Evolutionary conservation across 257 asterid genomes (phyloP), one percentile per base, ranked within the genome.

Genomic region (Nemophila menziesii): DNA sequence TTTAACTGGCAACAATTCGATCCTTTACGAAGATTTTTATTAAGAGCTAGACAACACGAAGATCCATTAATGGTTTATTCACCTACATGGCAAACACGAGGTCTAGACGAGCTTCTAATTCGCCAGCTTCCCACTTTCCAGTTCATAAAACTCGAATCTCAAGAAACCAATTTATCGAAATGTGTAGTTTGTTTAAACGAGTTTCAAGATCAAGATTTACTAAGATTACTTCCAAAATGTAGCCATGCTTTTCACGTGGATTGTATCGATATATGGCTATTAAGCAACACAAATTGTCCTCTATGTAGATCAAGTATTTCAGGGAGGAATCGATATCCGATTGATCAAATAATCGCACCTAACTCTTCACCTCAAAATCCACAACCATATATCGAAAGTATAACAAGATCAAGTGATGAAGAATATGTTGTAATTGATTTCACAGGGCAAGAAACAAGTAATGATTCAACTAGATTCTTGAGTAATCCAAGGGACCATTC

Each of bases 181-280:
- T 86, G 94, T 39, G 94, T 73, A 33, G 94, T 81, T 0, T 86
- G 96, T 41, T 52, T 86, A 45, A 74, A 54, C 20, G 83, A 76
- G 58, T 86, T 86, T 26, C 85, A 68, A 49, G 81, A 76, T 7
- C 67, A 44, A 11, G 96, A 86, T 18, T 55, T 71, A 70, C 40
- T 86, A 0, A 66, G 82, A 41, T 59, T 78, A 43, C 75, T 86
- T 5, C 96, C 96, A 0, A 81, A 70, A 41, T 86, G 96, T 27
- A 70, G 63, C 41, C 96, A 86, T 44, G 89, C 82, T 0, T 86
- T 86, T 49, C 96, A 81, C 23, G 22, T 75, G 0, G 96, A 86
- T 36, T 86, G 96, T 66, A 76, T 81, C 20, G 96, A 81, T 36
- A 56, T 81, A 4, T 86, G 96, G 96, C 70, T 86, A 5, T 74